Conservation (phyloP, 2,329 filamentous ascomycete species). For the Sordariomycetes sp. region DNA sequence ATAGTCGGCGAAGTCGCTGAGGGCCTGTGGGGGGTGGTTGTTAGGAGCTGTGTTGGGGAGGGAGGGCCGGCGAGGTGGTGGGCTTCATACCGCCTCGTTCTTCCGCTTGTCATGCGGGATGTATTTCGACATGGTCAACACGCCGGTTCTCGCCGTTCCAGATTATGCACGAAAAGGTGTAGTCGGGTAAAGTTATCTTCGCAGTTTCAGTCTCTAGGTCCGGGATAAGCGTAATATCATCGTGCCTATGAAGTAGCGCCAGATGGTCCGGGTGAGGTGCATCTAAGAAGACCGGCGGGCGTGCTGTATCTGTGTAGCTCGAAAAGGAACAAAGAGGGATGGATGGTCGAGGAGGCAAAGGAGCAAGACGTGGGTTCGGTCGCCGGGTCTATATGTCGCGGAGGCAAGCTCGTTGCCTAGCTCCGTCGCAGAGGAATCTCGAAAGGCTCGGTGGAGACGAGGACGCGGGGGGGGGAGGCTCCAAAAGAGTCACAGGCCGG, state of each 20-base stretch:
- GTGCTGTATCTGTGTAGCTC: no score
- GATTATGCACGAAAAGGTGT: slow-evolving; percentile 14
- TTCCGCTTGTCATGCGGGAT: slow-evolving; percentile 71
- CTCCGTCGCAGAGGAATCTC: neutral
- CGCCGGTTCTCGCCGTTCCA: slow-evolving; percentile 19
- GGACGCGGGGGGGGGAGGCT: neutral
- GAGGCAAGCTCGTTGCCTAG: neutral
- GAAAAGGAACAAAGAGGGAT: neutral
- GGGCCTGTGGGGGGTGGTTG: slow-evolving; percentile 36
- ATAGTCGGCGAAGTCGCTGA: slow-evolving; percentile 96
- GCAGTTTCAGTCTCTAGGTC: neutral
- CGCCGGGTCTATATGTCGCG: neutral
- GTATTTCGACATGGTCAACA: slow-evolving; percentile 49
- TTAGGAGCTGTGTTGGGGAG: neutral
- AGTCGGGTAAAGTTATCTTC: neutral
- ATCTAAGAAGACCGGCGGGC: slow-evolving; percentile 1
- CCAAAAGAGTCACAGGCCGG: neutral
- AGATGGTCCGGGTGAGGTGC: neutral
- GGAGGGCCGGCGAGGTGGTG: neutral
- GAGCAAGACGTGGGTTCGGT: neutral
- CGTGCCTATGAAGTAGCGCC: neutral
- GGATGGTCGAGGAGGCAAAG: neutral
- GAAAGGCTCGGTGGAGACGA: neutral
- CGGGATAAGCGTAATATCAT: slow-evolving; percentile 5
- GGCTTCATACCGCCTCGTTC: slow-evolving; percentile 63